Percentiles rank a stretch among this genome's conserved stretches.
These are phyloP conservation scores for Oryza longistaminata DNA, from an alignment of 176 grass and related monocot genomes.

Conservation along the genomic window DNA sequence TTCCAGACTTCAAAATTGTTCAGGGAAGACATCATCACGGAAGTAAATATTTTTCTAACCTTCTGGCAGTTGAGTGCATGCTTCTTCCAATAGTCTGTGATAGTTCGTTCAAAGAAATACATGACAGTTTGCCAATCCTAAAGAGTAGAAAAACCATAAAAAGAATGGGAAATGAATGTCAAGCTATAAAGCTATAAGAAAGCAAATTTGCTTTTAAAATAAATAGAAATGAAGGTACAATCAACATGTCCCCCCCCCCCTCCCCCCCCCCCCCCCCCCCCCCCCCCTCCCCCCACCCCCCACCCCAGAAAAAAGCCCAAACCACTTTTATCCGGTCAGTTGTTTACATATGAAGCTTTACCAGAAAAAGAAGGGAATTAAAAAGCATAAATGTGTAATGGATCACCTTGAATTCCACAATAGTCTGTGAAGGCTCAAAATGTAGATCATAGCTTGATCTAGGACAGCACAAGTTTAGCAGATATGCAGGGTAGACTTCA, in stretches of 20 bases:
- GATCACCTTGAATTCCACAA: slow-evolving; percentile 92
- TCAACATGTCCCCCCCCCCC: neutral
- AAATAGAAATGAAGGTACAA: slow-evolving; percentile 1
- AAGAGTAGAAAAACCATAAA: slow-evolving; percentile 18
- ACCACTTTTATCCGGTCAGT: neutral
- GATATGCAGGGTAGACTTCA: slow-evolving; percentile 67
- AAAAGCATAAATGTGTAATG: slow-evolving; percentile 21
- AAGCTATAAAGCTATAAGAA: slow-evolving; percentile 14
- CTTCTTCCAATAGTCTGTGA: slow-evolving; percentile 69
- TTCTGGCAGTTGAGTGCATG: slow-evolving; percentile 43
- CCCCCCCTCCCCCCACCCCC: neutral
- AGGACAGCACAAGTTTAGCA: slow-evolving; percentile 82
- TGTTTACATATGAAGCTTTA: slow-evolving; percentile 33
- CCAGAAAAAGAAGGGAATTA: slow-evolving; percentile 22
- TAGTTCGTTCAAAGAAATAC: slow-evolving; percentile 78
- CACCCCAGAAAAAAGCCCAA: neutral
- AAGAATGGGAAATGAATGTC: slow-evolving; percentile 22
- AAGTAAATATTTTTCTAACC: slow-evolving; percentile 52
- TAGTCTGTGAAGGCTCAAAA: slow-evolving; percentile 88
- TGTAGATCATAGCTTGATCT: slow-evolving; percentile 72
- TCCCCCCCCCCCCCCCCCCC: neutral
- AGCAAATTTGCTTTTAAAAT: slow-evolving; percentile 12
- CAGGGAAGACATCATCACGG: slow-evolving; percentile 27
- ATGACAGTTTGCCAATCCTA: slow-evolving; percentile 84
- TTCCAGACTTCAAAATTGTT: slow-evolving; percentile 13